Evolutionary conservation across 208 protist species (phyloP).

Genomic region (Phytomonas sp.): DNA sequence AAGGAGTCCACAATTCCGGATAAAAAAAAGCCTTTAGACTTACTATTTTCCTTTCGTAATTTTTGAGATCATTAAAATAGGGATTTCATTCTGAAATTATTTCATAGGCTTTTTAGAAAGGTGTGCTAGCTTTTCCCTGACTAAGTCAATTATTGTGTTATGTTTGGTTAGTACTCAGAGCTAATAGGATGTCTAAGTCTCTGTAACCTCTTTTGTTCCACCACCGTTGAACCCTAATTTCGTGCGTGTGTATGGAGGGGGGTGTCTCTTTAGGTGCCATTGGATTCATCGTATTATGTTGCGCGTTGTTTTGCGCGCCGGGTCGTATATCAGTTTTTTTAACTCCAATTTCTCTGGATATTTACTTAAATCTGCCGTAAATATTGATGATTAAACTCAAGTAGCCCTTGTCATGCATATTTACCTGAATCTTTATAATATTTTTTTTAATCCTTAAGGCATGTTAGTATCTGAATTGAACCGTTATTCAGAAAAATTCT

Average conservation of each 20-base stretch:
- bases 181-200: neutral
- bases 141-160: neutral
- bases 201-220: neutral
- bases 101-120: neutral
- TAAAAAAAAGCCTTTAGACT: neutral
- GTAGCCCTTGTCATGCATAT: neutral
- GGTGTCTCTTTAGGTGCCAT: neutral
- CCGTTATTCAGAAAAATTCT: neutral
- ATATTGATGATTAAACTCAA: neutral
- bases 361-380: neutral
- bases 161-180: neutral
- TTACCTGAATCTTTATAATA: neutral
- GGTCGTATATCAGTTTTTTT: neutral
- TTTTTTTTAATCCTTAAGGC: neutral
- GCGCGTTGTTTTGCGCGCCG: neutral
- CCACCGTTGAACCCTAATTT: neutral
- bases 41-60: neutral
- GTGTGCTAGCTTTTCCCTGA: neutral
- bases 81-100: neutral
- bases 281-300: neutral
- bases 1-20: neutral
- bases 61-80: neutral
- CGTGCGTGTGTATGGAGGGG: neutral
- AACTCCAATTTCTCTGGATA: neutral
- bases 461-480: neutral